These are phyloP conservation scores for Leccinum ochraceum DNA, from an alignment of 768 basidiomycete species.

Conservation along the genomic window DNA sequence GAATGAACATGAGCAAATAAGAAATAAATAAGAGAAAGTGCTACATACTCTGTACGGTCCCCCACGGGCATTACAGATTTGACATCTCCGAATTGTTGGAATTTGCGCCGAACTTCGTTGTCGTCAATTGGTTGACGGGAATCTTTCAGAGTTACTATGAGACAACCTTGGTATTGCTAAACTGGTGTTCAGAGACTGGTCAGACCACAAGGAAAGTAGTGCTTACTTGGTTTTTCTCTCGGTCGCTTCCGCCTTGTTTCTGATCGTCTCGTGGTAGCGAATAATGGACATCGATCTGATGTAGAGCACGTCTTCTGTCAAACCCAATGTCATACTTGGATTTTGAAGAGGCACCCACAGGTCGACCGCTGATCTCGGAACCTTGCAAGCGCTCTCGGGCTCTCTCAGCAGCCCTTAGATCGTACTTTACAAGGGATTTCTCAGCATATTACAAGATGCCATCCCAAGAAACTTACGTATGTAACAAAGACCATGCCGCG, in stretches of 20 bases:
- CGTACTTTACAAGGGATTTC: conserved; percentile 57
- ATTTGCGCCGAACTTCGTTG: conserved; percentile 80
- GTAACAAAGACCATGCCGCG: conserved; percentile 99
- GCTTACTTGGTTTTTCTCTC: conserved; percentile 84
- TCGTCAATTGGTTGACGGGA: conserved; percentile 79
- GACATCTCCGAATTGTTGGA: conserved; percentile 89
- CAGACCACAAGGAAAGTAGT: background rate
- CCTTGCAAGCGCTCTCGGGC: conserved; percentile 91
- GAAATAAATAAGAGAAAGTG: background rate
- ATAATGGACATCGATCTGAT: conserved; percentile 97
- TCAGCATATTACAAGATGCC: conserved; percentile 14
- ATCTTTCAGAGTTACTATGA: conserved; percentile 76
- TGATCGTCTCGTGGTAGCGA: conserved; percentile 91
- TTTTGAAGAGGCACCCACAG: conserved; percentile 59
- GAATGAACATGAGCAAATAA: conserved; percentile 6
- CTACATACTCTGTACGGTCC: conserved; percentile 60
- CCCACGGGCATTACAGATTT: conserved; percentile 71
- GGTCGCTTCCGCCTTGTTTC: conserved; percentile 48
- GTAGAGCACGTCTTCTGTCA: conserved; percentile 8
- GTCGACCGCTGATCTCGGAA: conserved; percentile 82
- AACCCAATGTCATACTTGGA: background rate
- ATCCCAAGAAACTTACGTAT: conserved; percentile 66
- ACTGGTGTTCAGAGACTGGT: conserved; percentile 11
- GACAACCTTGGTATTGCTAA: conserved; percentile 79
- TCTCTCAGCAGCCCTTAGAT: conserved; percentile 89